A percentile compares a stretch with the other conserved stretches of the same genome.
phyloP scores from a whole-genome alignment of 129 eudicot species.

The Artemisia tridentata region DNA sequence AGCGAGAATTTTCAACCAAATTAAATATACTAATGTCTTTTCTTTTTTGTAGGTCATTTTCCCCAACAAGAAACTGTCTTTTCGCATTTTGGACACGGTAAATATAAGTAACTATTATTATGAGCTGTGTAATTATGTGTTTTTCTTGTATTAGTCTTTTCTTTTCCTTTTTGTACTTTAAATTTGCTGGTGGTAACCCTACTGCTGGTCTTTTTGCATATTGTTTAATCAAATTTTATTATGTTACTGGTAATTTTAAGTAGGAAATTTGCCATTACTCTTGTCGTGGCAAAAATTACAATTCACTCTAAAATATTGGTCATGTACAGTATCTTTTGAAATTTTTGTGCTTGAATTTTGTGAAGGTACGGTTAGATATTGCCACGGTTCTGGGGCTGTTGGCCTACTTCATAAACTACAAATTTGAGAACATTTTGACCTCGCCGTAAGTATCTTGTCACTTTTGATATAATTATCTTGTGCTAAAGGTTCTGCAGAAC shows the following conservation, averaged over 20 bases:
- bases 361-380: slow-evolving; percentile 92
- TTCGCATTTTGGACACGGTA: slow-evolving; percentile 98
- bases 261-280: neutral
- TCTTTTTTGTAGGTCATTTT: slow-evolving; percentile 74
- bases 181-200: neutral
- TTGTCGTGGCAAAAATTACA: neutral
- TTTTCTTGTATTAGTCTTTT: neutral
- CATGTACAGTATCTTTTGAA: neutral
- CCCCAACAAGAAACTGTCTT: slow-evolving; percentile 95
- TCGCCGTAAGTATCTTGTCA: slow-evolving; percentile 68
- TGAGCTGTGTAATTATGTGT: neutral
- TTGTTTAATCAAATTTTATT: neutral
- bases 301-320: neutral
- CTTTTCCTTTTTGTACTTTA: slow-evolving; percentile 9
- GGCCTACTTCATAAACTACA: slow-evolving; percentile 94
- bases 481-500: neutral
- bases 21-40: slow-evolving; percentile 2
- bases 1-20: slow-evolving; percentile 1
- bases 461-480: slow-evolving; percentile 13
- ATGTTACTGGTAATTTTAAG: neutral
- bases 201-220: slow-evolving; percentile 3
- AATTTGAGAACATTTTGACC: slow-evolving; percentile 69
- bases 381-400: slow-evolving; percentile 84
- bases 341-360: neutral
- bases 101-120: slow-evolving; percentile 16